Base-by-base conservation (phyloP, 345 rosid genomes). In the Noccaea bulbosa region DNA sequence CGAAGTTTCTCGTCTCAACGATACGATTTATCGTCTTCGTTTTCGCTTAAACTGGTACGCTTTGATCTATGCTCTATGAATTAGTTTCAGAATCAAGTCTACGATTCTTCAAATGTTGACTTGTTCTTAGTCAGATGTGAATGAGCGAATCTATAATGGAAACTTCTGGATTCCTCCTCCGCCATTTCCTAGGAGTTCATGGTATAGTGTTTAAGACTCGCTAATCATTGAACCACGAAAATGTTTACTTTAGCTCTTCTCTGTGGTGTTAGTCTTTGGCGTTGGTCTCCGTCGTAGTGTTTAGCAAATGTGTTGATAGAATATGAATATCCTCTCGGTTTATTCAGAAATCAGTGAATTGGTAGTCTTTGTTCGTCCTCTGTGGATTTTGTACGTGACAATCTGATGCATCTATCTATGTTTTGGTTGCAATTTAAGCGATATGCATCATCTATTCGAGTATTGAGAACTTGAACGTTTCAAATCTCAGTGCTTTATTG, bases 11-110 rank as follows among this genome's bases (percentile, higher is more conserved):
- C 48, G 41, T 15, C 48, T 65, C 48, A n/a, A 14, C 47, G 70
- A 62, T 64, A 54, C 39, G 45, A 46, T 4, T 30, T 7, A 44
- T 43, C 38, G 7, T 53, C 55, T 16, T 54, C 33, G 8, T 52
- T 3, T 14, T 53, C 22, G 48, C 60, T 46, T 69, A 34, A 55
- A 56, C 52, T 49, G 79, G 79, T 76, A 69, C 35, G 53, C 34
- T 56, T 41, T 63, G 51, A 47, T 62, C 33, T 61, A 7, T 46
- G 46, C n/a, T 24, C 15, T 35, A 20, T n/a, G 48, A 11, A 46
- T 1, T 8, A 12, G 27, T 43, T 43, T 43, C 34, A 50, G 67
- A 47, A 47, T 40, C 15, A 0, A 9, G 58, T 45, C 41, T 44
- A 16, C 37, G 43, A 72, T 63, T 56, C 57, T 65, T 56, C 43